Evolutionary conservation across 1,139 yeast genomes (phyloP).

Genomic region (Dujonia santamariae): DNA sequence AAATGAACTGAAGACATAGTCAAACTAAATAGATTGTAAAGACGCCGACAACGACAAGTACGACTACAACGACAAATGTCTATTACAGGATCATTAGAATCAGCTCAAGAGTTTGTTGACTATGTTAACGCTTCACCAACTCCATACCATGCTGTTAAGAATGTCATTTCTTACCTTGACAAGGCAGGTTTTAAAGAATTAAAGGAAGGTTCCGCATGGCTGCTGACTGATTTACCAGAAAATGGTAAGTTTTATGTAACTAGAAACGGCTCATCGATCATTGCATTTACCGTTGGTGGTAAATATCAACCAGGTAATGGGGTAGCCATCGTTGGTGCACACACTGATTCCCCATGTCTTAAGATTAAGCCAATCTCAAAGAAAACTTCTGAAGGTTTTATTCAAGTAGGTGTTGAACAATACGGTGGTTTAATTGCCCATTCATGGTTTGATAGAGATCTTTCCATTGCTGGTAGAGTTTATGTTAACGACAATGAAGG

Average conservation of each 20-base stretch:
- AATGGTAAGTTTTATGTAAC: slow-evolving; percentile 75
- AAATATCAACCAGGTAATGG: slow-evolving; percentile 79
- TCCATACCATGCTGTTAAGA: slow-evolving; percentile 88
- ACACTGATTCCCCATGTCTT: slow-evolving; percentile 92
- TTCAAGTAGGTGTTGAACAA: slow-evolving; percentile 89
- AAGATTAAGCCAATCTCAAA: slow-evolving; percentile 89
- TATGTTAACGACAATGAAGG: slow-evolving; percentile 55
- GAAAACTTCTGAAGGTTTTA: slow-evolving; percentile 68
- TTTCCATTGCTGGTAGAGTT: slow-evolving; percentile 90
- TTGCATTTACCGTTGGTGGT: slow-evolving; percentile 82
- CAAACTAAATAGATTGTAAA: too few relatives aligned
- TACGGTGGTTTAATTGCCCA: slow-evolving; percentile 97
- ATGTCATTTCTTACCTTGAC: slow-evolving; percentile 51
- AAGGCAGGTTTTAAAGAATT: slow-evolving; percentile 71
- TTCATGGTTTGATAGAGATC: slow-evolving; percentile 90
- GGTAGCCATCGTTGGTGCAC: slow-evolving; percentile 87
- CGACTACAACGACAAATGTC: too few relatives aligned
- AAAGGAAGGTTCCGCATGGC: slow-evolving; percentile 77
- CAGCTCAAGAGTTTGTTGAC: slow-evolving; percentile 62
- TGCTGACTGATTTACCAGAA: slow-evolving; percentile 31
- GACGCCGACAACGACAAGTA: too few relatives aligned
- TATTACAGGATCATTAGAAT: slow-evolving; percentile 11
- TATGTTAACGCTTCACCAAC: slow-evolving; percentile 88
- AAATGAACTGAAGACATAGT: too few relatives aligned
- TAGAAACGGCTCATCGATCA: slow-evolving; percentile 81